Conservation (phyloP, 225 moss, liverwort and hornwort species). For the Anthoceros angustus region DNA sequence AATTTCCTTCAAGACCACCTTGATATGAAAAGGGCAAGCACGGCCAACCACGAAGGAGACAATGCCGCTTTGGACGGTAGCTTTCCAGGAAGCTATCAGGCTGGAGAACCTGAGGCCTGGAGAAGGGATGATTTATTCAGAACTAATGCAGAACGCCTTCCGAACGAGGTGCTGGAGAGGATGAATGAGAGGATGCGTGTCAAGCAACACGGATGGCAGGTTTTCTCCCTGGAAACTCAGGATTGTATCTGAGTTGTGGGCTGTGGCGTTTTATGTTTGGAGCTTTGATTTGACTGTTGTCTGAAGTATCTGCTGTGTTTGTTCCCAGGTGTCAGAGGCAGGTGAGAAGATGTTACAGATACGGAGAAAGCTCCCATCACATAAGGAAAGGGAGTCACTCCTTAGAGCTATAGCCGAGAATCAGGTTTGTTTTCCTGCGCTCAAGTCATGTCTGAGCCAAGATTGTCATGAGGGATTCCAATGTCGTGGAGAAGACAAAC, state of each 20-base stretch:
- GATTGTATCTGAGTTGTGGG: neutral
- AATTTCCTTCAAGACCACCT: slow-evolving; percentile 18
- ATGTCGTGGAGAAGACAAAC: too few species aligned
- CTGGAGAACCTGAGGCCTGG: slow-evolving; percentile 9
- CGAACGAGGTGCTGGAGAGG: slow-evolving; percentile 46
- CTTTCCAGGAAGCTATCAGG: slow-evolving; percentile 11
- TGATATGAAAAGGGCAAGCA: slow-evolving; percentile 12
- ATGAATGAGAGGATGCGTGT: slow-evolving; percentile 56
- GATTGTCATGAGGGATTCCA: neutral
- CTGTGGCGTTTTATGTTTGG: neutral
- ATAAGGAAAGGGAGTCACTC: slow-evolving; percentile 47
- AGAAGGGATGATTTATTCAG: neutral
- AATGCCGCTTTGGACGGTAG: neutral
- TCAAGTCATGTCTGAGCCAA: neutral
- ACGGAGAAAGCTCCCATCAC: slow-evolving; percentile 55
- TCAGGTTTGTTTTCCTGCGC: slow-evolving; percentile 23
- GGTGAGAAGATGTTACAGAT: slow-evolving; percentile 57
- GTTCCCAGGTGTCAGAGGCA: slow-evolving; percentile 30
- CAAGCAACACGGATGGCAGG: slow-evolving; percentile 63
- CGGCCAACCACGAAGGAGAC: neutral
- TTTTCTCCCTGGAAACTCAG: neutral
- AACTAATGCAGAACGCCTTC: neutral
- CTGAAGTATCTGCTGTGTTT: neutral
- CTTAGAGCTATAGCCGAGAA: slow-evolving; percentile 38
- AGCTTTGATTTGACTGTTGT: neutral